Conservation (phyloP, 208 protist genomes). For the Leishmania gerbilli region DNA sequence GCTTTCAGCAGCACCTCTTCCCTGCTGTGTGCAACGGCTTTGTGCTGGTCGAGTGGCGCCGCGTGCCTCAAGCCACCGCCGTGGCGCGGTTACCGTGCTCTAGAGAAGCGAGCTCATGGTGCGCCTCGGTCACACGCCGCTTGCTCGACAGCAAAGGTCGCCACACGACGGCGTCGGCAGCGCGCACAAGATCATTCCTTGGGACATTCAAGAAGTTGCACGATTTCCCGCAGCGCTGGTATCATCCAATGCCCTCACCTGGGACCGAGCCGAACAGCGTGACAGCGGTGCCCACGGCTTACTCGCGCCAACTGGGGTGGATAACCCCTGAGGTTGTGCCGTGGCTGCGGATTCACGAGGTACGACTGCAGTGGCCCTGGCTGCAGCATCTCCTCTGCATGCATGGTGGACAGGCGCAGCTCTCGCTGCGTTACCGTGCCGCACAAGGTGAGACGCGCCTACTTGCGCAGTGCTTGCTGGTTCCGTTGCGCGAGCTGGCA, state of each 20-base stretch:
- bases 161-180: not conserved
- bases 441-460: slow-evolving; percentile 2
- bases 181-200: not conserved
- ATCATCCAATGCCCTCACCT: not conserved
- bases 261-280: not conserved
- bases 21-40: slow-evolving; percentile 26
- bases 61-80: not conserved
- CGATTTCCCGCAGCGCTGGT: slow-evolving; percentile 4
- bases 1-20: not conserved
- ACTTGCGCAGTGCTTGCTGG: slow-evolving; percentile 14
- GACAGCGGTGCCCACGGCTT: not conserved
- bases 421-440: slow-evolving; percentile 1
- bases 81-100: not conserved
- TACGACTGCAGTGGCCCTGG: slow-evolving; percentile 37
- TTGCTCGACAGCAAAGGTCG: not conserved
- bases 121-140: slow-evolving; percentile 4
- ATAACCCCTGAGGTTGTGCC: slow-evolving; percentile 21
- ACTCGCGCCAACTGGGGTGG: slow-evolving; percentile 6
- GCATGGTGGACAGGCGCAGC: slow-evolving; percentile 29
- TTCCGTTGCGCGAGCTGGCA: slow-evolving; percentile 9
- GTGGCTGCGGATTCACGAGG: slow-evolving; percentile 21
- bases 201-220: not conserved
- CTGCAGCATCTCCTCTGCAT: slow-evolving; percentile 31
- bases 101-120: not conserved
- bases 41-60: slow-evolving; percentile 25